These are phyloP conservation scores for Cryptococcus sp. DNA, from an alignment of 1,284 basidiomycete species.

Conservation along the genomic window DNA sequence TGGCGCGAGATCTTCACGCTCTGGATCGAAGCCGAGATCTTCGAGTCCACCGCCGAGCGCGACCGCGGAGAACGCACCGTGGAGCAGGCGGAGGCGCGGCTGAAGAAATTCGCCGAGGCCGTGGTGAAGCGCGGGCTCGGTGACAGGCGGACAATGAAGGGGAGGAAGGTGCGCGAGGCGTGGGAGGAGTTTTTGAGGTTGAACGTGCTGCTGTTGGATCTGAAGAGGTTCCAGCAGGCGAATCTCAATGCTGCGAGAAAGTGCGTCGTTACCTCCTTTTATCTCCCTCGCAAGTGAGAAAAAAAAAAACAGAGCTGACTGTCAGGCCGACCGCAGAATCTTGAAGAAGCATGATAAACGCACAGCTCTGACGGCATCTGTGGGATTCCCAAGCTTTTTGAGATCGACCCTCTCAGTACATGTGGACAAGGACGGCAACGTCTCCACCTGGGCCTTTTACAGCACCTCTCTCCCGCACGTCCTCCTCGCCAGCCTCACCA, in stretches of 20 bases:
- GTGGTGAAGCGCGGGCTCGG: slow-evolving; percentile 62
- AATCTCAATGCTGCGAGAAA: slow-evolving; percentile 86
- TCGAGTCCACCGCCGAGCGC: slow-evolving; percentile 72
- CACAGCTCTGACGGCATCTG: slow-evolving; percentile 54
- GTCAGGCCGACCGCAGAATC: slow-evolving; percentile 52
- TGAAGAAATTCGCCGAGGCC: slow-evolving; percentile 67
- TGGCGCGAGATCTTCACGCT: slow-evolving; percentile 90
- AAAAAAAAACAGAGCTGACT: not conserved
- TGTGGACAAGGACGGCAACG: slow-evolving; percentile 36
- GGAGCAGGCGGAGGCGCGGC: slow-evolving; percentile 67
- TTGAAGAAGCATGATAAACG: slow-evolving; percentile 94
- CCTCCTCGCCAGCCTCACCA: slow-evolving; percentile 79
- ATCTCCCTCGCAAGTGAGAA: not conserved
- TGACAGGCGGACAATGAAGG: slow-evolving; percentile 60
- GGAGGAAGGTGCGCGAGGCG: slow-evolving; percentile 63
- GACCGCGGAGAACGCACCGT: slow-evolving; percentile 69
- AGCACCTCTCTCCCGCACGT: slow-evolving; percentile 66
- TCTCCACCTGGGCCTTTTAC: slow-evolving; percentile 51
- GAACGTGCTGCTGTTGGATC: slow-evolving; percentile 75
- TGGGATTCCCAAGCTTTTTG: slow-evolving; percentile 50
- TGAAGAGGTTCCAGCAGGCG: slow-evolving; percentile 84
- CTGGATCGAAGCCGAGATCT: slow-evolving; percentile 83
- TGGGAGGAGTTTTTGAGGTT: slow-evolving; percentile 76
- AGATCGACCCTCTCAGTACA: slow-evolving; percentile 42
- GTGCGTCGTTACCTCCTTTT: slow-evolving; percentile 23